Base-by-base conservation (phyloP, 2,329 filamentous ascomycete species). In the Ophiostoma perfectum region DNA sequence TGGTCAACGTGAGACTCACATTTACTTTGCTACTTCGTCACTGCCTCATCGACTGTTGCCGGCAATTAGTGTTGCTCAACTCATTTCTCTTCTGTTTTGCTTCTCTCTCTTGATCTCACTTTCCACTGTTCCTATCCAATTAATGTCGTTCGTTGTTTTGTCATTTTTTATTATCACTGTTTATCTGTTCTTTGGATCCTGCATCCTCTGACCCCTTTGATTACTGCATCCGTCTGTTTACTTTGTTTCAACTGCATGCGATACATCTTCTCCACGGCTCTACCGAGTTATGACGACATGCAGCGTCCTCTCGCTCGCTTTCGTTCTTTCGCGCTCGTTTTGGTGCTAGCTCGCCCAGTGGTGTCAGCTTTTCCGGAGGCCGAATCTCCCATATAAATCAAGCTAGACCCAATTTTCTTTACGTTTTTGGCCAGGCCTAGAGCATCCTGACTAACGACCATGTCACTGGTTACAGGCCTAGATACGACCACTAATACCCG, bases 371-470 rank as follows among this genome's bases (percentile, higher is more conserved):
- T 47, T 65, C 41, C 63, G 63, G 41, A 27, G n/a, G 27, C 39
- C 55, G 5, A 55, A 60, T 55, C 49, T 55, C 16, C 65, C 14
- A 41, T 49, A 14, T 14, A 49, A 14, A 18, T n/a, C 38, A 6
- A 27, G 18, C n/a, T 42, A 7, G 60, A 42, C 39, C 60, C 60
- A 63, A 16, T 63, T 42, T 44, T 63, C 58, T 44, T 44, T 41
- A 38, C 38, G 41, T 9, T n/a, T 36, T 14, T 5, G 60, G 60
- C 39, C 60, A 39, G 18, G 27, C 7, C 36, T 65, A 49, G 41
- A 60, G 27, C 41, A 42, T 4, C 12, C 62, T 66, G 8, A 69
- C 68, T 69, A 64, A 69, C 67, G n/a, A 64, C 49, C 49, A 55
- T 55, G 41, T 66, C 64, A 16, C 45, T 38, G 65, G 27, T 27